A percentile compares a stretch with the other conserved stretches of the same genome.
Conservation (phyloP, 2,329 filamentous ascomycete genomes). For the Paecilomyces formosus region DNA sequence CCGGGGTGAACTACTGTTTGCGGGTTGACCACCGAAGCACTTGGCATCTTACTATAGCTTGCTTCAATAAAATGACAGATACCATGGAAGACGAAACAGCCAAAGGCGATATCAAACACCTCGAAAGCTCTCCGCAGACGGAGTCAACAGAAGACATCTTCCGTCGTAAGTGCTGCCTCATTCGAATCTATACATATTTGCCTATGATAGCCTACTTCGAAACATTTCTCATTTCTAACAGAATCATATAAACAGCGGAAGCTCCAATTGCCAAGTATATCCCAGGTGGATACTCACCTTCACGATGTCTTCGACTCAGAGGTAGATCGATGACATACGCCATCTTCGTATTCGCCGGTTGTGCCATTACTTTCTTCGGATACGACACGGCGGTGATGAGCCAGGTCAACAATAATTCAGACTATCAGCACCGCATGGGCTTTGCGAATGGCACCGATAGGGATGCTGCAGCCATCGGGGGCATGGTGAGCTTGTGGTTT, state of each 20-base stretch:
- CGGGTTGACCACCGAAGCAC: not conserved
- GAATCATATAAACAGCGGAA: not conserved
- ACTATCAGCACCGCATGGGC: constrained; percentile 16
- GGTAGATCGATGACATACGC: not conserved
- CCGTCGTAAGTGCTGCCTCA: not conserved
- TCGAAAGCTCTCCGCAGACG: not conserved
- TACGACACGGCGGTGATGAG: constrained; percentile 18
- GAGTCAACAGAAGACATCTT: not conserved
- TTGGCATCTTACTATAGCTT: not conserved
- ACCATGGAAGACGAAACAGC: not conserved
- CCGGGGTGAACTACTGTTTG: not conserved
- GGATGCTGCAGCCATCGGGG: constrained; percentile 17
- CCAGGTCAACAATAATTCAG: constrained; percentile 17
- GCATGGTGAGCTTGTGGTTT: constrained; percentile 20
- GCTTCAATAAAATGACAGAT: not conserved
- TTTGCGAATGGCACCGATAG: constrained; percentile 9
- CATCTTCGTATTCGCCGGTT: constrained; percentile 8
- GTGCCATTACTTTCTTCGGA: constrained; percentile 15
- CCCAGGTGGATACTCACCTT: not conserved
- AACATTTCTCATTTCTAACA: not conserved
- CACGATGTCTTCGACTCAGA: not conserved
- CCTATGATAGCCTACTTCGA: not conserved
- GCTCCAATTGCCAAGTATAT: not conserved
- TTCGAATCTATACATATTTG: not conserved
- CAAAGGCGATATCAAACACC: not conserved